phyloP scores from a whole-genome alignment of 345 rosid species.

The Gossypium rotundifolium region DNA sequence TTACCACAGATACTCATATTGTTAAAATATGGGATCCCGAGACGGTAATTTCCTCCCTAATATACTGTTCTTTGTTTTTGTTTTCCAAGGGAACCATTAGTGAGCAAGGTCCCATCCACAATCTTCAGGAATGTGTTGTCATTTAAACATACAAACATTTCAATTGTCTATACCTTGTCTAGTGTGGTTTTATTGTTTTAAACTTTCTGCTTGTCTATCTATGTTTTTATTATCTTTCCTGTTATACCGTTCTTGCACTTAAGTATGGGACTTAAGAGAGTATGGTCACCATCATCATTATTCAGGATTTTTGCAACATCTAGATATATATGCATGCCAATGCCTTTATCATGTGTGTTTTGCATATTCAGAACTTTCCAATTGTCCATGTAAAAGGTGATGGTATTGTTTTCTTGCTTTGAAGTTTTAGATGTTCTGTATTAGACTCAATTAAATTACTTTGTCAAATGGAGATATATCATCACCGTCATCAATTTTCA shows the following conservation, averaged over 20 bases:
- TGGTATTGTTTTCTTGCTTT: neutral
- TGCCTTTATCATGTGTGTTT: neutral
- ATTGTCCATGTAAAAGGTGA: neutral
- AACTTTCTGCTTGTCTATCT: neutral
- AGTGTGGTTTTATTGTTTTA: neutral
- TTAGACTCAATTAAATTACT: neutral
- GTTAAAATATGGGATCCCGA: constrained; percentile 98
- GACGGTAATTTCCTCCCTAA: constrained; percentile 41
- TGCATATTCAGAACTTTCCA: neutral
- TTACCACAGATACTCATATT: constrained; percentile 72
- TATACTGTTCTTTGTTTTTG: neutral
- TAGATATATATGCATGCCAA: neutral
- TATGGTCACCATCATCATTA: neutral
- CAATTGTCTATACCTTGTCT: neutral
- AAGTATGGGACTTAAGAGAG: neutral
- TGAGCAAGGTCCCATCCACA: neutral
- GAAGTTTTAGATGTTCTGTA: neutral
- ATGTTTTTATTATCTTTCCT: constrained; percentile 9
- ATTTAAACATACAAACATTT: neutral
- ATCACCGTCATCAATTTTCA: neutral
- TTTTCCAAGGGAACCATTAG: neutral
- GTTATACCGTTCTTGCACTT: neutral
- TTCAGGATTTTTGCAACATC: neutral
- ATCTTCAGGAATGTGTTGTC: neutral
- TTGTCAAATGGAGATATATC: neutral